Evolutionary conservation across 2,329 filamentous ascomycete genomes (phyloP).

Genomic region (Blastomyces gilchristii): DNA sequence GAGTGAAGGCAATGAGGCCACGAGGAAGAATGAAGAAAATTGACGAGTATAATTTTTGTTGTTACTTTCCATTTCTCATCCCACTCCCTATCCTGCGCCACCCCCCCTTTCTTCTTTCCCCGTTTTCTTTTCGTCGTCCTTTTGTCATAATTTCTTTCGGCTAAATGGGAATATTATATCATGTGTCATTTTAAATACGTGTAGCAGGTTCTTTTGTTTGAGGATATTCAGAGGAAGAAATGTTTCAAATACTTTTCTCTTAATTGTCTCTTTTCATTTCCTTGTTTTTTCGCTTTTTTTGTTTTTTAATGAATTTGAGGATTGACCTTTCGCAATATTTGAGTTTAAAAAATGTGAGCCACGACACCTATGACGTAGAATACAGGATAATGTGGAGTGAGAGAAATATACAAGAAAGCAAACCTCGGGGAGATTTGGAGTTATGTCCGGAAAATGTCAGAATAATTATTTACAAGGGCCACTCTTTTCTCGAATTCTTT

Average conservation of each 20-base stretch:
- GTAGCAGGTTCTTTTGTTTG: not conserved
- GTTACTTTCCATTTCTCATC: conserved; percentile 9
- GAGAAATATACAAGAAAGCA: not conserved
- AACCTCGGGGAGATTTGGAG: not conserved
- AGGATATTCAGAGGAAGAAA: not conserved
- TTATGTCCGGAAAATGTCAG: not conserved
- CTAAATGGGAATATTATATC: not conserved
- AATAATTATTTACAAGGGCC: conserved; percentile 4
- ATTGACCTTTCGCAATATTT: not conserved
- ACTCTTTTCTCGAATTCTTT: not conserved
- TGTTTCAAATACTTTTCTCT: conserved; percentile 7
- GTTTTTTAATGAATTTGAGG: conserved; percentile 4
- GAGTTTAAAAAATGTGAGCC: not conserved
- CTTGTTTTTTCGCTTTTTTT: conserved; percentile 12
- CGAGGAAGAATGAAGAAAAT: conserved; percentile 21
- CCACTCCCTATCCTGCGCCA: conserved; percentile 7
- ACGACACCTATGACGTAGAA: conserved; percentile 1
- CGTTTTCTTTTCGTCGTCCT: conserved; percentile 6
- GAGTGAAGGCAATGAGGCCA: conserved; percentile 40
- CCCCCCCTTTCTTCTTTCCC: conserved; percentile 9
- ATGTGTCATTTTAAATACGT: not conserved
- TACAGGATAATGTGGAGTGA: conserved; percentile 5
- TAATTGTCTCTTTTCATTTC: conserved; percentile 8
- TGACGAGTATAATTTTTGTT: conserved; percentile 11
- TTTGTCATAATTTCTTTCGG: not conserved